A percentile compares a stretch with the other conserved stretches of the same genome.
These are phyloP conservation scores for Tolypocladium endophyticum DNA, from an alignment of 2,329 filamentous ascomycete species.

Conservation along the genomic window DNA sequence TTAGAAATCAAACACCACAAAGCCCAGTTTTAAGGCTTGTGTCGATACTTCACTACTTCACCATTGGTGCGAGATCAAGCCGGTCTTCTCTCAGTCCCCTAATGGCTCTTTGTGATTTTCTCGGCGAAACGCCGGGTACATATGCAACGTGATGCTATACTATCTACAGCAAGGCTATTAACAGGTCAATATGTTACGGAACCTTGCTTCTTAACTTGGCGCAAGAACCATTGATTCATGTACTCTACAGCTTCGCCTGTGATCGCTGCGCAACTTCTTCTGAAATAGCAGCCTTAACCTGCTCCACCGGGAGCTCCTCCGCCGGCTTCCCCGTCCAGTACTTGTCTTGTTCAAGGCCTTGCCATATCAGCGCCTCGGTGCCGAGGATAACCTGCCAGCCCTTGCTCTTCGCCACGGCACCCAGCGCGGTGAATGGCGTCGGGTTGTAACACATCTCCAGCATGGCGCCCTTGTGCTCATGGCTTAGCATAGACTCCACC, in stretches of 20 bases:
- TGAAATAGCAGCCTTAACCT: slow-evolving; percentile 43
- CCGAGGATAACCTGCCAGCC: slow-evolving; percentile 69
- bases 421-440: slow-evolving; percentile 55
- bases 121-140: too few species aligned
- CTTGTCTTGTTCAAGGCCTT: slow-evolving; percentile 58
- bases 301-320: slow-evolving; percentile 46
- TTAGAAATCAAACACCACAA: too few species aligned
- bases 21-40: too few species aligned
- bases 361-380: slow-evolving; percentile 68
- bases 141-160: too few species aligned
- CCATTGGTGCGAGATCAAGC: too few species aligned
- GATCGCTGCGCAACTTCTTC: slow-evolving; percentile 24
- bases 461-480: slow-evolving; percentile 53
- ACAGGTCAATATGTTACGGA: too few species aligned
- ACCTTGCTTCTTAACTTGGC: too few species aligned
- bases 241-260: slow-evolving; percentile 14
- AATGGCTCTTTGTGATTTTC: too few species aligned
- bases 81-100: too few species aligned
- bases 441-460: slow-evolving; percentile 83
- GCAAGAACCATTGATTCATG: background rate
- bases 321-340: slow-evolving; percentile 56
- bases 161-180: background rate
- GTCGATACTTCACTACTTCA: too few species aligned
- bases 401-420: slow-evolving; percentile 44
- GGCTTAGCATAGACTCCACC: slow-evolving; percentile 33